Conservation (phyloP, 1,284 basidiomycete species). For the Ustilago sp. region DNA sequence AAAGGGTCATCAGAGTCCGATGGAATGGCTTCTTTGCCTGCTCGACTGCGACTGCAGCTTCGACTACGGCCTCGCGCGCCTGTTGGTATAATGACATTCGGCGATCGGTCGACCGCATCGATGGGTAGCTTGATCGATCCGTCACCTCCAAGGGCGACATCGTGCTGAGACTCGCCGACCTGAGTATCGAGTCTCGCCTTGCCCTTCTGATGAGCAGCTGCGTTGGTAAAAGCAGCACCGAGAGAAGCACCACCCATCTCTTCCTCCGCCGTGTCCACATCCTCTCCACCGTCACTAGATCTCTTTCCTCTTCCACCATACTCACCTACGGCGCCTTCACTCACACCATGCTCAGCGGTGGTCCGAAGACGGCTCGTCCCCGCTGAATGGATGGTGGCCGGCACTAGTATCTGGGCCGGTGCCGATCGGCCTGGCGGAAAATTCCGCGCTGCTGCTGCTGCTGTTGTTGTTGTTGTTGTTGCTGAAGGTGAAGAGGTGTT, state of each 20-base stretch:
- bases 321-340: slow-evolving; percentile 1
- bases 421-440: slow-evolving; percentile 54
- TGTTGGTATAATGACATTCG: slow-evolving; percentile 7
- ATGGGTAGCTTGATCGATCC: slow-evolving; percentile 14
- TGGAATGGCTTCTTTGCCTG: slow-evolving; percentile 18
- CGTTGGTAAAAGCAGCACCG: background rate
- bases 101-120: slow-evolving; percentile 7
- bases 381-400: slow-evolving; percentile 24
- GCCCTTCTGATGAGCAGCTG: slow-evolving; percentile 16
- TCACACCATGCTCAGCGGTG: slow-evolving; percentile 11
- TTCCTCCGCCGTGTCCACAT: slow-evolving; percentile 46
- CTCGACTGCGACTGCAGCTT: slow-evolving; percentile 36
- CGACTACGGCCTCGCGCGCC: slow-evolving; percentile 9
- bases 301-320: slow-evolving; percentile 13
- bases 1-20: slow-evolving; percentile 35
- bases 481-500: background rate
- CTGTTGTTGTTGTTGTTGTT: background rate
- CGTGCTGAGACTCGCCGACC: slow-evolving; percentile 7
- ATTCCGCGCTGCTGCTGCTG: slow-evolving; percentile 32
- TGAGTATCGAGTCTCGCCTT: slow-evolving; percentile 32
- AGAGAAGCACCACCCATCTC: slow-evolving; percentile 18
- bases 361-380: slow-evolving; percentile 14
- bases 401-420: slow-evolving; percentile 51
- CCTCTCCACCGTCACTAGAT: slow-evolving; percentile 44
- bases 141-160: slow-evolving; percentile 7